Base-by-base conservation (phyloP, 176 grass and related monocot genomes). In the Musa beccarii region DNA sequence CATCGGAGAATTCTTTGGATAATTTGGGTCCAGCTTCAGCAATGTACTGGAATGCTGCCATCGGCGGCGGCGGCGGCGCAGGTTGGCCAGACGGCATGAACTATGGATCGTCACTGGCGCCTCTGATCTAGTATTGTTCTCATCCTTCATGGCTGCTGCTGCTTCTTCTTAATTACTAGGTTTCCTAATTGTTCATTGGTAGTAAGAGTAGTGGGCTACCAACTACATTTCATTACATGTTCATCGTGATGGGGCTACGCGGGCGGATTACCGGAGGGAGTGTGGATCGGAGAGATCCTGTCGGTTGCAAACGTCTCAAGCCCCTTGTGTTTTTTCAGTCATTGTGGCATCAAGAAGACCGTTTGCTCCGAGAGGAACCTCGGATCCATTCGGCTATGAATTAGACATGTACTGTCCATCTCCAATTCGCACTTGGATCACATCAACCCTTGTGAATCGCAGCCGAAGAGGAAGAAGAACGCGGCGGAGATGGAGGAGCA, bases 331-430 rank as follows among this genome's bases (percentile, higher is more conserved):
- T 75, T 75, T 75, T 49, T 72, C 3, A 43, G 54, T 75, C 73
- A 75, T 74, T 75, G 73, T 49, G 73, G 73, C 73, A 19, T 75
- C 73, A 75, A 75, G 53, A 75, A 75, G 73, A 75, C 53, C 73
- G 54, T 75, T 75, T 75, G 73, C 73, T 75, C 73, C 14, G 73
- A 75, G 73, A 75, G 73, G 73, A 75, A 59, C 73, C 73, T 75
- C 54, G 73, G 73, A 75, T 75, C 73, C 73, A 59, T 61, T 61
- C 54, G 73, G 73, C 54, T 75, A 14, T 22, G 34, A 43, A 14
- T 53, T n/a, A 68, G 13, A 11, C 16, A 43, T 5, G 22, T 24
- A 12, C 12, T 24, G 13, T 67, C 64, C 64, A 67, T 11, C 13
- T 67, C 20, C 21, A 49, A 68, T 43, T n/a, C n/a, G 14, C n/a